Percentiles rank a stretch among this genome's conserved stretches.
These are phyloP conservation scores for Cercospora canescens DNA, from an alignment of 2,329 filamentous ascomycete genomes.

Conservation along the genomic window DNA sequence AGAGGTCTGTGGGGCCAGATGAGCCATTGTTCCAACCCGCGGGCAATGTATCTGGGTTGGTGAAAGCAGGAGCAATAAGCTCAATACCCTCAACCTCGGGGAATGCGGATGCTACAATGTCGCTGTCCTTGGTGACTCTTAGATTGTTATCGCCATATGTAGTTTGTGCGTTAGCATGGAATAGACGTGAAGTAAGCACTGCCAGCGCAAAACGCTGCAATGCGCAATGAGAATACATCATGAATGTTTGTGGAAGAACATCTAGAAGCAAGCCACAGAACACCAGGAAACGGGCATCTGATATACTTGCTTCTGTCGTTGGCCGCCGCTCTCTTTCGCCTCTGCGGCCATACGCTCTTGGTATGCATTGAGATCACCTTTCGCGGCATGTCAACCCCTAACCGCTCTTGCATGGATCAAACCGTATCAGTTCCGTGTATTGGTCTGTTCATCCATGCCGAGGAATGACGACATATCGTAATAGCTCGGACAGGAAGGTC, in stretches of 20 bases:
- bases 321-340: background rate
- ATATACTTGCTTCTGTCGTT: background rate
- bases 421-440: background rate
- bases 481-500: background rate
- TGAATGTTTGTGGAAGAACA: background rate
- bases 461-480: background rate
- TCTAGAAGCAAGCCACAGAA: background rate
- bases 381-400: background rate
- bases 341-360: background rate
- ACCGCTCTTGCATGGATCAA: background rate
- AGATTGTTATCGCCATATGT: constrained; percentile 4
- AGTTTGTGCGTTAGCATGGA: background rate
- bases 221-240: background rate
- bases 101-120: constrained; percentile 35
- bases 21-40: constrained; percentile 35
- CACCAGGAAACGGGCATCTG: background rate
- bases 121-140: constrained; percentile 7
- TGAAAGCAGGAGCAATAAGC: constrained; percentile 36
- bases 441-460: background rate
- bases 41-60: constrained; percentile 31
- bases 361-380: background rate
- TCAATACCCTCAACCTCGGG: constrained; percentile 31
- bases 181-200: background rate
- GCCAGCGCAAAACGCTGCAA: background rate
- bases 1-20: constrained; percentile 35